These are phyloP conservation scores for Adansonia gregorii DNA, from an alignment of 441 rosid species.

Conservation along the genomic window DNA sequence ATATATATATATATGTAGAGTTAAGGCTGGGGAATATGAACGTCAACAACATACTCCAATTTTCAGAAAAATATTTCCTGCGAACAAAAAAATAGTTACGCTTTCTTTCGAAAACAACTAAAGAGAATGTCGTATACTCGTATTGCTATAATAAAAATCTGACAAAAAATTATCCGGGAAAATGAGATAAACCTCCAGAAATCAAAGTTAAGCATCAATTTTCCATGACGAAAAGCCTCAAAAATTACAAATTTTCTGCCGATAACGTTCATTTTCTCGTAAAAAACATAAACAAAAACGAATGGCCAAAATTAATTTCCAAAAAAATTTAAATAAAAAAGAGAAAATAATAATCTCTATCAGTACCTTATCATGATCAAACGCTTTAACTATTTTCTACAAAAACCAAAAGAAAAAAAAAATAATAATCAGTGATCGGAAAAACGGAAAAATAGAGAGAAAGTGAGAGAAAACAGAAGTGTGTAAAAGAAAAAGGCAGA, in stretches of 20 bases:
- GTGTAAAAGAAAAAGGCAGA: background rate
- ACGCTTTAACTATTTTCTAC: background rate
- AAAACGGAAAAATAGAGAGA: background rate
- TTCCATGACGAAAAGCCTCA: background rate
- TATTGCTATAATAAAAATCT: background rate
- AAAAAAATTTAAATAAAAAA: too few species aligned
- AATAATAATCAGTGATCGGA: background rate
- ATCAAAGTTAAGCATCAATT: background rate
- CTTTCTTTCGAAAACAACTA: background rate
- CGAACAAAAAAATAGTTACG: background rate
- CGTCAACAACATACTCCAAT: constrained; percentile 18
- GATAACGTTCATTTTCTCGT: background rate
- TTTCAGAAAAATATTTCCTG: constrained; percentile 10
- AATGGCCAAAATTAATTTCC: background rate
- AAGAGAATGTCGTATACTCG: background rate
- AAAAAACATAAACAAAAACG: background rate
- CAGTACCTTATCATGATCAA: constrained; percentile 33
- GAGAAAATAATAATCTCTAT: background rate
- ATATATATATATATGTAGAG: background rate
- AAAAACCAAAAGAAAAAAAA: background rate
- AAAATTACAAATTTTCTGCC: background rate
- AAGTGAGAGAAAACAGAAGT: background rate
- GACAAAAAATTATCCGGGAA: constrained; percentile 6
- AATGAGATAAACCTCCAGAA: constrained; percentile 1
- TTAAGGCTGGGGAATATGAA: too few species aligned